Evolutionary conservation across 176 grass and related monocot genomes (phyloP).

Genomic region (Aegilops sharonensis): DNA sequence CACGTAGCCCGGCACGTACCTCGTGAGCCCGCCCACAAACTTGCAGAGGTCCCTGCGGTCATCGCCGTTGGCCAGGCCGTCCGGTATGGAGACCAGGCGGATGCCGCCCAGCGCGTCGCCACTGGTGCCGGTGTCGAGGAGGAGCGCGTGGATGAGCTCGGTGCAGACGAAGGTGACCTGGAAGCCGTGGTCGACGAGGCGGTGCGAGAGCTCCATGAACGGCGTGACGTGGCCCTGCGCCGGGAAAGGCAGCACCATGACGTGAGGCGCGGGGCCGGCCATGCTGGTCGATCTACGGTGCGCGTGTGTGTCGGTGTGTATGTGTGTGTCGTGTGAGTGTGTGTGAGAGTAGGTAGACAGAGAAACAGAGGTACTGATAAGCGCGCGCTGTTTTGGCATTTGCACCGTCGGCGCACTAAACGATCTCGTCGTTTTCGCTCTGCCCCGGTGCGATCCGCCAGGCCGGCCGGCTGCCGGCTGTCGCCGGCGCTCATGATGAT

Average conservation of each 20-base stretch:
- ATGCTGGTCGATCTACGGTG: neutral
- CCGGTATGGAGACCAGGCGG: slow-evolving; percentile 51
- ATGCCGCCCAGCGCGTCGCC: slow-evolving; percentile 29
- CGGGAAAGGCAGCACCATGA: slow-evolving; percentile 73
- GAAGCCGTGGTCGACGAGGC: slow-evolving; percentile 54
- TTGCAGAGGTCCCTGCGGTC: slow-evolving; percentile 52
- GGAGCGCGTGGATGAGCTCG: slow-evolving; percentile 38
- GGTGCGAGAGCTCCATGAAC: slow-evolving; percentile 72
- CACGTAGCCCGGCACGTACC: slow-evolving; percentile 24
- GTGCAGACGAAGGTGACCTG: slow-evolving; percentile 72
- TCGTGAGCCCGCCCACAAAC: slow-evolving; percentile 23
- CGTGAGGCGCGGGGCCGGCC: slow-evolving; percentile 27
- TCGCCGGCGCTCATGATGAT: too few species aligned
- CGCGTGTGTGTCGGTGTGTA: too few species aligned
- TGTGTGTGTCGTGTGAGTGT: too few species aligned
- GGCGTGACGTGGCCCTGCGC: slow-evolving; percentile 84
- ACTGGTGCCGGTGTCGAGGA: neutral
- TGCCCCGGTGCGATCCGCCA: too few species aligned
- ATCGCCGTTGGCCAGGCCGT: slow-evolving; percentile 52
- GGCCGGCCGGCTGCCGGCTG: too few species aligned
- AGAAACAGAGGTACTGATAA: too few species aligned
- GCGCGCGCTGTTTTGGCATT: too few species aligned
- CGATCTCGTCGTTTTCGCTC: too few species aligned
- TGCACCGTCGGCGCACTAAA: too few species aligned
- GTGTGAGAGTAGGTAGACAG: too few species aligned